Conservation (phyloP, 331 rosid species). For the Ulmus americana region DNA sequence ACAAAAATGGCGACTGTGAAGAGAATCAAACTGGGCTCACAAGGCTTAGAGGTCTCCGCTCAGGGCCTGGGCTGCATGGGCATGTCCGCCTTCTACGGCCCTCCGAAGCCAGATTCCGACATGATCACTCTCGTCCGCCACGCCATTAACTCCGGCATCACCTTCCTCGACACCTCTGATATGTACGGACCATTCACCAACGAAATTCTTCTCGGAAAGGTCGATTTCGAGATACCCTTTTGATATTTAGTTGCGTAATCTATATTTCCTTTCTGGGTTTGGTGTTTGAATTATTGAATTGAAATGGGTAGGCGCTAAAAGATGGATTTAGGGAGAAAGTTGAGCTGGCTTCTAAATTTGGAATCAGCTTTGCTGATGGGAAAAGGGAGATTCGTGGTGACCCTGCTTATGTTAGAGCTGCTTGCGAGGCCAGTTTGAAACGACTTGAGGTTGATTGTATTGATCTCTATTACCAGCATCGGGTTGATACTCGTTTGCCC, state of each 20-base stretch:
- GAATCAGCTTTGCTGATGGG: neutral
- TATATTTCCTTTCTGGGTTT: neutral
- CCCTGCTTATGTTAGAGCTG: conserved; percentile 47
- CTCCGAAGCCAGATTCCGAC: conserved; percentile 28
- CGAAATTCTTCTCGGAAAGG: conserved; percentile 61
- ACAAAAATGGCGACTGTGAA: conserved; percentile 16
- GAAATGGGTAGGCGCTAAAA: conserved; percentile 42
- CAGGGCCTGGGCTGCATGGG: conserved; percentile 37
- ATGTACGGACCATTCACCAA: conserved; percentile 58
- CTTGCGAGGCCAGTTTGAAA: conserved; percentile 51
- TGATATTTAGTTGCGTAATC: too few relatives aligned
- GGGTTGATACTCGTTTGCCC: conserved; percentile 46
- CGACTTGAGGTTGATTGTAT: conserved; percentile 32
- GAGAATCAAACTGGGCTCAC: conserved; percentile 35
- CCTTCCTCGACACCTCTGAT: conserved; percentile 57
- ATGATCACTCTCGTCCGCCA: conserved; percentile 52
- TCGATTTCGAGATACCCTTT: neutral
- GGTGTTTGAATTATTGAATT: neutral
- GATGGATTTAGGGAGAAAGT: conserved; percentile 48
- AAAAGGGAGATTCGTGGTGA: conserved; percentile 38
- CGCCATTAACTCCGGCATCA: conserved; percentile 38
- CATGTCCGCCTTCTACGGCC: conserved; percentile 35
- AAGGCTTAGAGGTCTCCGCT: conserved; percentile 30
- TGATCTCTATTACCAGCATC: conserved; percentile 49
- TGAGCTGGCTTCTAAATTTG: conserved; percentile 59